phyloP scores from a whole-genome alignment of 169 alveolate genomes.

The Plasmodium vinckei region DNA sequence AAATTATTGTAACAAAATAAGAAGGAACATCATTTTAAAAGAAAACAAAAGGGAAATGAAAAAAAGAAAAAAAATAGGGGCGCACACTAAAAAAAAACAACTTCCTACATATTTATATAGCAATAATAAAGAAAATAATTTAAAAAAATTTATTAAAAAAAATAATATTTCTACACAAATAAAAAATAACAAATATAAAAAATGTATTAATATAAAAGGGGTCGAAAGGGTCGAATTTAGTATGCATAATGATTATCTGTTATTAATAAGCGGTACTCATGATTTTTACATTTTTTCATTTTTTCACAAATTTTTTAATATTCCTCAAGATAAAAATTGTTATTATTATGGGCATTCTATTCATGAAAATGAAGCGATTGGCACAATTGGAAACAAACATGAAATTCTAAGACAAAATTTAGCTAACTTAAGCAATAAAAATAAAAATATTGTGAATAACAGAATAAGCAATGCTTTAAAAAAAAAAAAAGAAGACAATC shows the following conservation, averaged over 20 bases:
- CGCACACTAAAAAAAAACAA: not conserved
- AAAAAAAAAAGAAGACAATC: slow-evolving; percentile 5
- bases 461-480: not conserved
- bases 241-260: slow-evolving; percentile 66
- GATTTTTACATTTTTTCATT: slow-evolving; percentile 74
- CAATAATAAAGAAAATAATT: slow-evolving; percentile 29
- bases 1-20: slow-evolving; percentile 13
- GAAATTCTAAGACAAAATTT: not conserved
- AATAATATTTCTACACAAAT: slow-evolving; percentile 18
- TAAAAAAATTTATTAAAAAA: slow-evolving; percentile 28
- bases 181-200: slow-evolving; percentile 13
- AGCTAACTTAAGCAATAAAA: slow-evolving; percentile 12
- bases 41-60: not conserved
- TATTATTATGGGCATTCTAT: slow-evolving; percentile 51
- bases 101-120: slow-evolving; percentile 38
- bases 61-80: not conserved
- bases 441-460: not conserved
- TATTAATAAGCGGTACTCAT: slow-evolving; percentile 16
- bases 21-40: slow-evolving; percentile 1
- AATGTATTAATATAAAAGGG: slow-evolving; percentile 47
- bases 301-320: slow-evolving; percentile 55
- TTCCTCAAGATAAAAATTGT: slow-evolving; percentile 39
- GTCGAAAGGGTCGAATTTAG: slow-evolving; percentile 52
- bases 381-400: not conserved
- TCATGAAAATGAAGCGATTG: slow-evolving; percentile 1